Evolutionary conservation across 140 eudicot species (phyloP), one percentile per base, ranked within the genome.

Genomic region (Oenanthe javanica): DNA sequence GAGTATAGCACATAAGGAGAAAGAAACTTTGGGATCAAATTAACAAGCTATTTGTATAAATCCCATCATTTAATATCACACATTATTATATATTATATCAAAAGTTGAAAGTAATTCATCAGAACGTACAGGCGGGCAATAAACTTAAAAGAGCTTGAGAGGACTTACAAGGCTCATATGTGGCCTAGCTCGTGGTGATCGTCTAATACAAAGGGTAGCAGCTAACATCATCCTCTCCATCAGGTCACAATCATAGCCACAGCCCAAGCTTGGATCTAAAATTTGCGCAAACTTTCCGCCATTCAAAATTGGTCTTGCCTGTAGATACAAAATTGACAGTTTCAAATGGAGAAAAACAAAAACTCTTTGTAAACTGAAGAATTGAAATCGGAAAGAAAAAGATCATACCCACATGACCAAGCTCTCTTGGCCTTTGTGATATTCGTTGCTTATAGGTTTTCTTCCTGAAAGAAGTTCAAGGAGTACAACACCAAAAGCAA

Each of bases 371-470:
- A 4, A 25, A 79, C 49, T n/a, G 10, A 54, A 77, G 54, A 27
- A 27, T 16, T 14, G 21, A 77, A 31, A 6, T 48, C 12, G 38
- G 13, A 77, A 54, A 36, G 31, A 54, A n/a, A 54, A 18, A 54
- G 70, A 77, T 85, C 98, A 55, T 90, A 94, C 98, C 98, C 98
- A 94, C 90, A 94, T 90, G 83, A 94, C 97, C 76, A 94, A 86
- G 84, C 96, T 91, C 86, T 89, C 94, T 85, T 94, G 91, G 83
- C 98, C 98, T 79, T 93, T 91, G 19, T 92, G 98, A 84, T 82
- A 86, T 55, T 82, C 90, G 75, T 75, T 92, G 85, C 92, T 85
- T 83, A 94, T 94, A 21, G 98, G 98, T 80, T 90, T 94, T 82
- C 93, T 87, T 73, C 98, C 96, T 0, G 98, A 87, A 13, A 94